Base-by-base conservation (phyloP, 2,329 filamentous ascomycete genomes). In the Dactylellina haptotyla region DNA sequence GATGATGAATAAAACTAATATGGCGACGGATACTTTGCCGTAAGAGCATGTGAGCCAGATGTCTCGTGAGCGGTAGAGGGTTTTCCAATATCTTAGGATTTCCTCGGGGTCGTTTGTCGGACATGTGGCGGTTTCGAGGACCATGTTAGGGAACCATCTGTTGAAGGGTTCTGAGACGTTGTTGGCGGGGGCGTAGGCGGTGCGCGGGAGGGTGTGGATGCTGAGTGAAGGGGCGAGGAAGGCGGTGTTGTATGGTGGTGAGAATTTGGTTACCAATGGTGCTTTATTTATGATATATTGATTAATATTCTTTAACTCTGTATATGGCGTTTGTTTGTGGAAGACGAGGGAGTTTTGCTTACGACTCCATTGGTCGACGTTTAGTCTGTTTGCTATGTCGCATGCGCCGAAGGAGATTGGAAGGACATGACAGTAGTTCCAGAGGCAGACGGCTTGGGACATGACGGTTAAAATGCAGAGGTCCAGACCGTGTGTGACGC, bases 51-150 rank as follows among this genome's bases (percentile, higher is more conserved):
- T 23, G 18, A 45, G 34, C 62, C 62, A 65, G 18, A 56, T 32
- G n/a, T 65, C 62, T 1, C 62, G 25, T 12, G 14, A 8, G n/a
- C 28, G 18, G 62, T 57, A 65, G 14, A 65, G 62, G 28, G 46
- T n/a, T 16, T 34, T 26, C 62, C 62, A 65, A 51, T 65, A 39
- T 5, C 12, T 5, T 1, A 39, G 3, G 14, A 65, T 26, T 10
- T 48, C 37, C 1, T n/a, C 5, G 1, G 62, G 51, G 2, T 30
- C 18, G 37, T 12, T 28, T 10, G 50, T 57, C 9, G 50, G 39
- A 18, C 30, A 48, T 23, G 20, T 46, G 26, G 28, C 1, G 50
- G 41, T 39, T 34, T 65, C 50, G 4, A 64, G 23, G 25, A 64
- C 23, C n/a, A 64, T 54, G 4, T 32, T 43, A 8, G 59, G 58